Evolutionary conservation across 305 asterid species (phyloP), one percentile per base, ranked within the genome.

Genomic region (Fraxinus sp.): DNA sequence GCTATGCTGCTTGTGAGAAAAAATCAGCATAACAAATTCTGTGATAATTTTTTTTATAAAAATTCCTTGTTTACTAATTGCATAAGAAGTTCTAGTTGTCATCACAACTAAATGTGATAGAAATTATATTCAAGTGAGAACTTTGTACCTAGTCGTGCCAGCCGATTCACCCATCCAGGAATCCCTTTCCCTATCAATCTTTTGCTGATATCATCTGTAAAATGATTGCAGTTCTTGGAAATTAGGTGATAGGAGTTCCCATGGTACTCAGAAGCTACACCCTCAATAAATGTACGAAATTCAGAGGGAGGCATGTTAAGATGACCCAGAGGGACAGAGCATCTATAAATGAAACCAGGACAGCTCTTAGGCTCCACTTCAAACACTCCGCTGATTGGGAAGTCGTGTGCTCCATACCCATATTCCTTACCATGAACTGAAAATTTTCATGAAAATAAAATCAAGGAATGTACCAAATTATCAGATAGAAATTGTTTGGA

Each of bases 371-470:
- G 92, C 80, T 90, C 92, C 80, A 90, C 92, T 88, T 90, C 92
- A 77, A 90, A 90, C 78, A 90, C 90, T 74, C 92, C 92, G 79
- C 92, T 90, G 62, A 90, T 85, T 20, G 92, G 91, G 77, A 79
- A 88, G 88, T 90, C 91, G 80, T 90, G 92, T n/a, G 92, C 92
- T 81, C 91, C 92, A 82, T 83, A 90, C 57, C 92, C 91, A 78
- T 88, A 90, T 86, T 90, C 92, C 92, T 80, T 86, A 30, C 91
- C 92, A 81, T 88, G 88, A 78, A 88, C 92, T 90, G 87, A 59
- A 75, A 83, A 24, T 72, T 43, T 41, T 75, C 82, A 77, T 3
- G 57, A 22, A 64, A 80, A 55, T 32, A 81, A 66, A 66, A 66
- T 41, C 28, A 10, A 81, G 46, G 66, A 85, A 36, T 16, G 33